These are phyloP conservation scores for Leishmania mexicana DNA, from an alignment of 208 protist genomes.

Conservation along the genomic window DNA sequence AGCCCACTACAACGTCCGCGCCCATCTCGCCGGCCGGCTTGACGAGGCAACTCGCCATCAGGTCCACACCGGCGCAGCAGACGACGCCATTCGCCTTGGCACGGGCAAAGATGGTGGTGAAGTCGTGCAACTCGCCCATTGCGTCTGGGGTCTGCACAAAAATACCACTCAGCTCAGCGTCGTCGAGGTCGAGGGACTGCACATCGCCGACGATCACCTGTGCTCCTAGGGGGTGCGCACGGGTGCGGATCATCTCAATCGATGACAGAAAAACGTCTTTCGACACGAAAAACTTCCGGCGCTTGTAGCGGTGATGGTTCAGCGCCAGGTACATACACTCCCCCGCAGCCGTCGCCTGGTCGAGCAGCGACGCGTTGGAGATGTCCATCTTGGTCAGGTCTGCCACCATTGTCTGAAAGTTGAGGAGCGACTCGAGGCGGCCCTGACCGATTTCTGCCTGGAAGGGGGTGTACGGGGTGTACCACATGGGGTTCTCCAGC, in stretches of 20 bases:
- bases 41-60: slow-evolving; percentile 93
- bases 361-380: slow-evolving; percentile 97
- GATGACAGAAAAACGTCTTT: slow-evolving; percentile 59
- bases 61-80: slow-evolving; percentile 89
- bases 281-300: slow-evolving; percentile 70
- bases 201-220: slow-evolving; percentile 88
- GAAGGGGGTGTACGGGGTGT: slow-evolving; percentile 99
- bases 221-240: slow-evolving; percentile 83
- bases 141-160: slow-evolving; percentile 96
- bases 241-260: slow-evolving; percentile 77
- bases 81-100: slow-evolving; percentile 70
- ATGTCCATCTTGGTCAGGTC: slow-evolving; percentile 96
- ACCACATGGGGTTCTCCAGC: slow-evolving; percentile 98
- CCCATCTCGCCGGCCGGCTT: slow-evolving; percentile 95
- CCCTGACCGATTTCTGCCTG: slow-evolving; percentile 96
- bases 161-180: slow-evolving; percentile 76
- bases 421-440: slow-evolving; percentile 97
- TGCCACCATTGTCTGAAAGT: slow-evolving; percentile 97
- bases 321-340: slow-evolving; percentile 78
- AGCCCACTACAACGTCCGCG: slow-evolving; percentile 95
- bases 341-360: slow-evolving; percentile 85
- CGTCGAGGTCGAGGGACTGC: slow-evolving; percentile 54
- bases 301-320: slow-evolving; percentile 56
- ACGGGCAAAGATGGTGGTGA: slow-evolving; percentile 57
- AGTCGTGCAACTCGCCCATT: slow-evolving; percentile 88